Evolutionary conservation across 1,139 yeast genomes (phyloP).

Genomic region (Saccharomyces hybrid): DNA sequence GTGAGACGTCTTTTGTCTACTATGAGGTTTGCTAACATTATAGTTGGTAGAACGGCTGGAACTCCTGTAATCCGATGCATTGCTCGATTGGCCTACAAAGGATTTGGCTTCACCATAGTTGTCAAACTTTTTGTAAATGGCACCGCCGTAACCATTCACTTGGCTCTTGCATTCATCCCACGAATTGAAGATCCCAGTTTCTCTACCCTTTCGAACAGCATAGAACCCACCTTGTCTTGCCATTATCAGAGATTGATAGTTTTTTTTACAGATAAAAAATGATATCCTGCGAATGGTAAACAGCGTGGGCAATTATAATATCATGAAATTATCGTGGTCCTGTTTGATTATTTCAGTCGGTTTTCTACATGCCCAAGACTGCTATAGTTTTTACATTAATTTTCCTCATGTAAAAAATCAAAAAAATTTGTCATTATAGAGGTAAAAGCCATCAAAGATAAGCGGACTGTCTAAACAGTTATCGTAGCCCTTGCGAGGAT

Average conservation of each 20-base stretch:
- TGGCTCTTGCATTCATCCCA: conserved; percentile 48
- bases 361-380: not conserved
- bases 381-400: not conserved
- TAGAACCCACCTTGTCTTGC: conserved; percentile 34
- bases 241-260: conserved; percentile 5
- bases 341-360: too few relatives aligned
- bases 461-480: too few relatives aligned
- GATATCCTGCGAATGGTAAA: not conserved
- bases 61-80: not conserved
- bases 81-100: conserved; percentile 26
- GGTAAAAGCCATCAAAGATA: too few relatives aligned
- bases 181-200: conserved; percentile 42
- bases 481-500: not conserved
- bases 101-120: conserved; percentile 40
- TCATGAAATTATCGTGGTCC: not conserved
- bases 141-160: conserved; percentile 48
- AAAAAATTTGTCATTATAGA: too few relatives aligned
- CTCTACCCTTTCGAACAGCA: conserved; percentile 57
- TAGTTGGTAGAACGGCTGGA: not conserved
- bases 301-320: not conserved
- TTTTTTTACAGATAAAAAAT: not conserved
- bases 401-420: not conserved
- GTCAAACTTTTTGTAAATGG: conserved; percentile 48
- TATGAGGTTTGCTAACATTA: not conserved
- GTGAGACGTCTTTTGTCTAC: not conserved